Evolutionary conservation across 768 basidiomycete genomes (phyloP), one percentile per base, ranked within the genome.

Genomic region (Suillus cothurnatus): DNA sequence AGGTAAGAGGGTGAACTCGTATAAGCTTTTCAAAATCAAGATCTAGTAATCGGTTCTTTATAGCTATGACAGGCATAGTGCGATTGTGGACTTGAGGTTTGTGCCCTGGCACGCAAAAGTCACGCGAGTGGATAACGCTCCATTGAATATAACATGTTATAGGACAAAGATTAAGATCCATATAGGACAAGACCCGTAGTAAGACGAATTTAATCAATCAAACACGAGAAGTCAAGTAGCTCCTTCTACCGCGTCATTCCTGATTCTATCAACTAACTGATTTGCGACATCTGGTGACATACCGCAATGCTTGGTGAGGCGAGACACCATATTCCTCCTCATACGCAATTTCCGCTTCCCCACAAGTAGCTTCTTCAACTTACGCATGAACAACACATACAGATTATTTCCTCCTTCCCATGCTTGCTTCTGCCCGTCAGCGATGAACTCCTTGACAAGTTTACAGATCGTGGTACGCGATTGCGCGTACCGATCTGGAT

Each of bases 91-190:
- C 38, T 39, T 39, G 15, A 39, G 15, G 38, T 39, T 78, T 73
- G 32, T 79, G 38, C 41, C 41, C 7, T 43, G 8, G 41, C 19
- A 21, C 41, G 41, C 41, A 43, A 43, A 5, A 19, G 21, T 43
- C 7, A 19, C 19, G 8, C 4, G 7, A 15, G 41, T 43, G 6
- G 19, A 41, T 43, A 19, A 8, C 8, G 19, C 7, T 43, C 19
- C 8, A 21, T 21, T 21, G 21, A 8, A 8, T 43, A 43, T 21
- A 6, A 76, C 96, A 23, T 12, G 21, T 11, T 12, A 2, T 47
- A 23, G n/a, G n/a, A 47, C n/a, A 23, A 5, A 12, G 43, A 45
- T n/a, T 12, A 49, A 23, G 43, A 45, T 45, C n/a, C 43, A n/a
- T 4, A 11, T 45, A 21, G 4, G 23, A 26, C n/a, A 50, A 26